Percentiles rank a stretch among this genome's conserved stretches.
Conservation (phyloP, 495 filamentous ascomycete species). For the Bacidia gigantensis region DNA sequence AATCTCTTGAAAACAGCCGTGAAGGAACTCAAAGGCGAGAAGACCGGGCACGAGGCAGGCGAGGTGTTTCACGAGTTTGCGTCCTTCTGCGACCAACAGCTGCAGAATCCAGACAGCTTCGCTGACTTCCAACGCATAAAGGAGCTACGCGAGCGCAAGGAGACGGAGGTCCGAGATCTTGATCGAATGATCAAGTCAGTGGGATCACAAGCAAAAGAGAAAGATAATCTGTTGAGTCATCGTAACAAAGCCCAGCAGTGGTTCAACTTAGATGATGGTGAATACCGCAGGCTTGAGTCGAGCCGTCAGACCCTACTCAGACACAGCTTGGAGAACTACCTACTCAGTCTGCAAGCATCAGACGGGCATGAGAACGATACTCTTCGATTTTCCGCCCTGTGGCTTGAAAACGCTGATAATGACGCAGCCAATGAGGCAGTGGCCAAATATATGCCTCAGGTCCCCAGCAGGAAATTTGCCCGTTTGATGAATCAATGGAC, state of each 20-base stretch:
- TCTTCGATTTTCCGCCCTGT: slow-evolving; percentile 87
- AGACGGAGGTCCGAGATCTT: slow-evolving; percentile 57
- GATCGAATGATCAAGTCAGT: slow-evolving; percentile 39
- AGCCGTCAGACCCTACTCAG: slow-evolving; percentile 68
- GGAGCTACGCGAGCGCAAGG: slow-evolving; percentile 67
- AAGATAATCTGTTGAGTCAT: slow-evolving; percentile 32
- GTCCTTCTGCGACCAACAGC: slow-evolving; percentile 83
- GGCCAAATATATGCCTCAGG: slow-evolving; percentile 47
- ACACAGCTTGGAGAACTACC: slow-evolving; percentile 87
- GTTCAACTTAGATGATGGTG: slow-evolving; percentile 76
- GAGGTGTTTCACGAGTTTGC: slow-evolving; percentile 91
- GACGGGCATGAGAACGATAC: slow-evolving; percentile 82
- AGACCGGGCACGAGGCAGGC: slow-evolving; percentile 59
- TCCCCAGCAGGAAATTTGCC: slow-evolving; percentile 85
- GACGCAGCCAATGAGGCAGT: slow-evolving; percentile 65
- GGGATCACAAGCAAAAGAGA: slow-evolving; percentile 32
- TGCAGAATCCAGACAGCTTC: slow-evolving; percentile 67
- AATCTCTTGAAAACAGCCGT: slow-evolving; percentile 73
- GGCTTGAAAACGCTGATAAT: slow-evolving; percentile 70
- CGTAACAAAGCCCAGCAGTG: slow-evolving; percentile 63
- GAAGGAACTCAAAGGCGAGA: slow-evolving; percentile 57
- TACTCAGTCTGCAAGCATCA: slow-evolving; percentile 67
- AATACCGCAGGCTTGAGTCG: slow-evolving; percentile 62
- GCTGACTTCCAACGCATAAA: slow-evolving; percentile 76
- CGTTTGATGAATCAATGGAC: slow-evolving; percentile 90